Evolutionary conservation across 257 asterid genomes (phyloP), one percentile per base, ranked within the genome.

Genomic region (Plantago elongata): DNA sequence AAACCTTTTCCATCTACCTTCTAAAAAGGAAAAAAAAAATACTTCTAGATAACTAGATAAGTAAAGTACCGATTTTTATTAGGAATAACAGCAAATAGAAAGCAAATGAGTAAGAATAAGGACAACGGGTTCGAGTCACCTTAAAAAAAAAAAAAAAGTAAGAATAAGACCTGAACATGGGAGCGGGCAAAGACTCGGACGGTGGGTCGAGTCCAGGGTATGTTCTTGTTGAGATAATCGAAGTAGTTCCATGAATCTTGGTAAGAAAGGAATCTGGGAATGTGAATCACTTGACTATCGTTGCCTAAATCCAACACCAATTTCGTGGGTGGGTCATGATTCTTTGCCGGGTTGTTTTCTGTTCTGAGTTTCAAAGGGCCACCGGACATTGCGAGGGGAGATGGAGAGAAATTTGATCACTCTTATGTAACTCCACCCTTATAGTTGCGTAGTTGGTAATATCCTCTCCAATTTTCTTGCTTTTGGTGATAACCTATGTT

Each of bases 171-270:
- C 95, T 89, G 98, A 45, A 81, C 9, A 75, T 78, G 87, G 12
- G 77, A 62, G 62, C 85, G 79, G 60, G 90, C 95, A 27, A 92
- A 92, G 59, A 86, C 95, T 38, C 88, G 87, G 76, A 89, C 71
- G 29, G 89, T 83, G 74, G 98, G 98, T 54, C 98, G 81, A 67
- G 80, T 86, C 98, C 98, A 92, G 43, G 90, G 98, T 58, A 92
- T 89, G 72, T 86, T 78, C 30, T 80, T 70, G 71, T 92, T 75
- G n/a, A 92, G 85, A 69, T 78, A 92, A n/a, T 92, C 79, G 49
- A 92, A 86, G 69, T 71, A 92, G 13, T 65, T 56, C 90, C 95
- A 89, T 7, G 97, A 86, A 56, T 89, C 72, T 56, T 74, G 64
- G 70, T 78, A 86, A 0, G 88, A 58, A 29, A 92, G 61, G 77